Evolutionary conservation across 225 moss, liverwort and hornwort species (phyloP).

Genomic region (Pseudoscleropodium purum): DNA sequence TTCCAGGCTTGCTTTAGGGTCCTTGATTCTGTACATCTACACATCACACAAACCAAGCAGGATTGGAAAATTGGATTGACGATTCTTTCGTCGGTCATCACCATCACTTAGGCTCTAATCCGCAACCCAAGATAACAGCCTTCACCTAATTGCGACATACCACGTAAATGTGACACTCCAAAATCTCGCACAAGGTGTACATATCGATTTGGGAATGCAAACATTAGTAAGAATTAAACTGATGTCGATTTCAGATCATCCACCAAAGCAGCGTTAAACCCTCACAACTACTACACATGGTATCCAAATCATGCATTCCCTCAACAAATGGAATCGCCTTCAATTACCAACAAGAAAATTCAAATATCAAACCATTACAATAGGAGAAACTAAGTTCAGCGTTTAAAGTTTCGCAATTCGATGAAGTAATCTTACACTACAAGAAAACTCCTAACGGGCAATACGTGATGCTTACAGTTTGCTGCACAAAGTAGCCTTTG

Average conservation of each 20-base stretch:
- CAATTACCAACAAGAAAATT: neutral
- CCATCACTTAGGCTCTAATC: neutral
- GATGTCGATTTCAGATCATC: neutral
- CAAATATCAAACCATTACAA: neutral
- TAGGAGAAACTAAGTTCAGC: neutral
- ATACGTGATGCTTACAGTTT: conserved; percentile 33
- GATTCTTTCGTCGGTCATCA: neutral
- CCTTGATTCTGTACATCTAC: conserved; percentile 77
- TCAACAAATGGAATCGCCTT: neutral
- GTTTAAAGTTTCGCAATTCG: neutral
- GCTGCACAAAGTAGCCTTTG: conserved; percentile 59
- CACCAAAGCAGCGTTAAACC: neutral
- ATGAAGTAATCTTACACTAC: neutral
- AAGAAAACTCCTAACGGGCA: neutral
- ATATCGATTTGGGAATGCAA: neutral
- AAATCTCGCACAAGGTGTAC: neutral
- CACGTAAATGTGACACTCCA: neutral
- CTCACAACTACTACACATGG: neutral
- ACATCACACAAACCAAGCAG: neutral
- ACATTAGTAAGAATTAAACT: neutral
- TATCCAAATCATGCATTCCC: neutral
- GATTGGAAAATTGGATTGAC: neutral
- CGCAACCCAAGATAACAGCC: neutral
- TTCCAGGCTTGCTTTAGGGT: conserved; percentile 65
- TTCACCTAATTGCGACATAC: neutral